Base-by-base conservation (phyloP, 495 filamentous ascomycete genomes). In the Extremus antarcticus region DNA sequence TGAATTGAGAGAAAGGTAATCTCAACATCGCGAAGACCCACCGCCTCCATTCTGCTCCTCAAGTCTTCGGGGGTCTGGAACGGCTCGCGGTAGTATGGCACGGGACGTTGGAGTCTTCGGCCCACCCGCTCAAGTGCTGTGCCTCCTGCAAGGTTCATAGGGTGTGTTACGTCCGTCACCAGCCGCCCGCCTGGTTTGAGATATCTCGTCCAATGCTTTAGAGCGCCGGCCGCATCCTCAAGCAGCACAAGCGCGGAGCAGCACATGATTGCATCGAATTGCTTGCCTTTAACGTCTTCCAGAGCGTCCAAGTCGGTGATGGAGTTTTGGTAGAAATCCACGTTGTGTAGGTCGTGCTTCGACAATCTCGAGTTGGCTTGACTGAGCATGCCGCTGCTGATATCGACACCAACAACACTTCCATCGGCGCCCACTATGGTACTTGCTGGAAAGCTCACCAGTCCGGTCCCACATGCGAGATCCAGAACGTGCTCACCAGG, bases 401-500 rank as follows among this genome's bases (percentile, higher is more conserved):
- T 67, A 57, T 77, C 74, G 23, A 77, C 59, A 2, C 73, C 74
- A 22, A 70, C 56, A 22, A 75, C 70, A 16, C 32, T 55, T 2
- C 73, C 73, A 2, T 25, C 50, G 4, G 29, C 7, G 2, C 71
- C 71, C 11, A 73, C 71, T 0, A 46, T 51, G 25, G 63, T 46
- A 17, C 63, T 63, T 7, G 65, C 70, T 0, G 66, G 65, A 25
- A 70, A 63, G 19, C 65, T 65, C 43, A 73, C 63, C 1, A 70
- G 63, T 10, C 73, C 73, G 4, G 71, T 75, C 16, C 73, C 74
- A 57, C 71, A 76, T 20, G 68, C 70, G 11, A 76, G 64, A 54
- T 75, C 74, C 1, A 77, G 66, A 3, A 74, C 62, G 9, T 57
- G 50, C 20, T 70, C 59, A 13, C 72, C 73, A 10, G 58, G 55